A percentile compares a stretch with the other conserved stretches of the same genome.
Conservation (phyloP, 106 monocot genomes). For the Dioscorea zingiberensis region DNA sequence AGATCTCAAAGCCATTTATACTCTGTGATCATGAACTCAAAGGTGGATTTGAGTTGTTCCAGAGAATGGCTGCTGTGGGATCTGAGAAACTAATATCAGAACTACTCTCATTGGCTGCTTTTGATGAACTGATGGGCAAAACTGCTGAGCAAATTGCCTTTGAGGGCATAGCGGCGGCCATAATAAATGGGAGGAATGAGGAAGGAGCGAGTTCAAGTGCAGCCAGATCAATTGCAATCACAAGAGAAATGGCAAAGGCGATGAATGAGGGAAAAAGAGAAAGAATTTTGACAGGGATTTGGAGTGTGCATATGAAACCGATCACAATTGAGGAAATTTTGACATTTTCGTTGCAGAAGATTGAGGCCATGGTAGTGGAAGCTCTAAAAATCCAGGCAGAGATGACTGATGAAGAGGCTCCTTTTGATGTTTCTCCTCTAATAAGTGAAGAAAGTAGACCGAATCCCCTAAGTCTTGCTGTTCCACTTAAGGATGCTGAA, state of each 20-base stretch:
- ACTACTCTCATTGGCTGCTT: conserved; percentile 30
- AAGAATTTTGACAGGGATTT: conserved; percentile 60
- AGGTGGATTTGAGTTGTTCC: conserved; percentile 70
- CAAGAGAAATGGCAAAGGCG: conserved; percentile 49
- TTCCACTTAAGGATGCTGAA: conserved; percentile 35
- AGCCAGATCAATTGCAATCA: conserved; percentile 39
- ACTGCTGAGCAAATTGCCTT: conserved; percentile 90
- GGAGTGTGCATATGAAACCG: conserved; percentile 57
- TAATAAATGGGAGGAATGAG: conserved; percentile 60
- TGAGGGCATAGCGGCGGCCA: conserved; percentile 79
- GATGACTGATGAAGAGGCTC: conserved; percentile 66
- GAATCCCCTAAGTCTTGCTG: conserved; percentile 20
- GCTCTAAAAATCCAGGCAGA: conserved; percentile 83
- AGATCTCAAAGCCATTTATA: conserved; percentile 69
- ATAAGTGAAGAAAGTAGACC: conserved; percentile 1
- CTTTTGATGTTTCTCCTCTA: conserved; percentile 61
- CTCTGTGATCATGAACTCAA: conserved; percentile 26
- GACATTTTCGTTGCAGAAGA: conserved; percentile 57
- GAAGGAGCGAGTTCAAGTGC: conserved; percentile 73
- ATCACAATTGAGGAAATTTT: conserved; percentile 57
- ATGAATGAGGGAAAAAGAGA: conserved; percentile 53
- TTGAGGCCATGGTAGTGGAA: conserved; percentile 78
- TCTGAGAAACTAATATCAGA: conserved; percentile 35
- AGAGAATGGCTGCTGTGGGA: conserved; percentile 57
- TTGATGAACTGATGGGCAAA: conserved; percentile 83